Evolutionary conservation across 2,329 filamentous ascomycete species (phyloP), one percentile per base, ranked within the genome.

Genomic region (Geosmithia putterillii): DNA sequence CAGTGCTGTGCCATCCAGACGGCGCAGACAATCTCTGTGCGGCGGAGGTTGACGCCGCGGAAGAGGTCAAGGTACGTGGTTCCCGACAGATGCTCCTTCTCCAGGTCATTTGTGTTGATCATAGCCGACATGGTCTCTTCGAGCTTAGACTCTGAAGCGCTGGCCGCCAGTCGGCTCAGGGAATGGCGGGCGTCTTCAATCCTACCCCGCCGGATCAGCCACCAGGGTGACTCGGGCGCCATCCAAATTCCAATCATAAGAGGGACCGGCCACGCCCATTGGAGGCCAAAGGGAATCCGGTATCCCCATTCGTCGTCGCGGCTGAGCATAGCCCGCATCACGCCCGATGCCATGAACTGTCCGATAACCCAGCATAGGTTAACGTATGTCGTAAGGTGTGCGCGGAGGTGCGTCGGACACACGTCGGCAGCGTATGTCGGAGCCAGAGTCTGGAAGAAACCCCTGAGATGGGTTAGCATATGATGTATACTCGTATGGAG

Each of bases 91-190:
- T 59, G 50, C 20, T 60, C 57, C 53, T 60, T 65, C 44, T 73
- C 69, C 47, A 69, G 52, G 55, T 67, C 64, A 50, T 73, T 66
- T n/a, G 71, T 74, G 44, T 71, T 62, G 0, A 65, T 49, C 62
- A 74, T 71, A 65, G 73, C 67, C 10, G 67, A 64, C n/a, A 76
- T 50, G 2, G 63, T 63, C 49, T 68, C 59, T 20, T 71, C 62
- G 7, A 57, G 54, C 28, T 65, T 59, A 43, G 67, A 63, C 6
- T 55, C 50, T 3, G 51, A 18, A 3, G 47, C 54, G 43, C 42
- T 49, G 8, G 48, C 54, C 4, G 63, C 64, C 17, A 73, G 58
- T 5, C 66, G 58, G 32, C 53, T 47, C 0, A 73, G 50, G 0
- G 65, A 59, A 6, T 50, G 45, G 48, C 63, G 63, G 20, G 61